Base-by-base conservation (phyloP, 371 early-diverging fungal genomes). In the Mucor circinelloides region DNA sequence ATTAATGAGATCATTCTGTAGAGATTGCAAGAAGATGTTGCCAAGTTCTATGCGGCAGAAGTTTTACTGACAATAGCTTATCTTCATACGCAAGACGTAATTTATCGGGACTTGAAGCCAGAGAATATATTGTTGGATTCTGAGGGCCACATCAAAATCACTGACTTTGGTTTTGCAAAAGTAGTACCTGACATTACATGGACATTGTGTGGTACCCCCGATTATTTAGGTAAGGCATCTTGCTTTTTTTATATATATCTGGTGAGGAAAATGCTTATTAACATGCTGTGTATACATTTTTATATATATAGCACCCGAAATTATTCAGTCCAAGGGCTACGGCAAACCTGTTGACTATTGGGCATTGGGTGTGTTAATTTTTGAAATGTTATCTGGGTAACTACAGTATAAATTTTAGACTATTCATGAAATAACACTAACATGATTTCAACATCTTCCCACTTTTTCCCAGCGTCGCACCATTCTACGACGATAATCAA, bases 131-230 rank as follows among this genome's bases (percentile, higher is more conserved):
- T 99, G 32, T 80, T 99, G 57, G 97, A 96, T 72, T 81, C 86
- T 8, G 69, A 85, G 42, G 99, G 99, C 0, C 95, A 99, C 74
- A 89, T 99, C 71, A 97, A 97, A 80, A 92, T 99, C 54, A 94
- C 98, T 4, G 99, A 99, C 80, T 99, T 99, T 87, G 99, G 99
- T 6, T 99, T 99, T 87, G 97, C 99, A 31, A 98, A 98, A 69
- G 72, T 82, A 23, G 89, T 93, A 17, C 75, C 83, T 17, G 89
- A 87, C 60, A 82, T 68, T 12, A 79, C 77, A 27, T 93, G 94
- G 94, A 95, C 94, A 15, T 75, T 97, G 38, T 99, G 99, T 76
- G 99, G 99, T 15, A 99, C 99, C 21, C 99, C 99, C 15, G 99
- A 98, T 78, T 99, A 99, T 71, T 71, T 93, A 36, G 50, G 60